phyloP scores from a whole-genome alignment of 441 rosid species.

The Adansonia madagascariensis region DNA sequence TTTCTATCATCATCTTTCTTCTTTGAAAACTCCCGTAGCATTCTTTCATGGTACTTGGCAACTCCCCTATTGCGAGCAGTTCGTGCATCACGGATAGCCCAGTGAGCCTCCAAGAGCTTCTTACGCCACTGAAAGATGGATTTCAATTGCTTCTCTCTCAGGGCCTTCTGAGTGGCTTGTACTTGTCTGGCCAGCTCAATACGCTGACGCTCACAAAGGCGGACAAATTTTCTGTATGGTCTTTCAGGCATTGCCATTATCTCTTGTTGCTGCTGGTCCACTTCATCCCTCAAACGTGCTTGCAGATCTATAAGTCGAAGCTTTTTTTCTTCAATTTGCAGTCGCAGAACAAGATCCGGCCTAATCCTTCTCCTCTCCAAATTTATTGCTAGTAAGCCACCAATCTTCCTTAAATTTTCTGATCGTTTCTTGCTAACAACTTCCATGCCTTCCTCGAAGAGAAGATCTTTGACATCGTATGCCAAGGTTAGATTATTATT shows the following conservation, averaged over 20 bases:
- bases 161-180: constrained; percentile 80
- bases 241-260: constrained; percentile 99
- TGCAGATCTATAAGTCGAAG: constrained; percentile 81
- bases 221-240: constrained; percentile 96
- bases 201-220: constrained; percentile 96
- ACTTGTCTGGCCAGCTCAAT: constrained; percentile 92
- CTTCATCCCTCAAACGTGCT: constrained; percentile 91
- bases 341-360: constrained; percentile 97
- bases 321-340: constrained; percentile 98
- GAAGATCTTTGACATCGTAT: constrained; percentile 92
- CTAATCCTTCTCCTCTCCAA: constrained; percentile 97
- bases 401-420: constrained; percentile 85
- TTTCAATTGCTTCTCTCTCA: constrained; percentile 93
- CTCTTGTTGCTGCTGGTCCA: constrained; percentile 97
- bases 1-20: constrained; percentile 95
- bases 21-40: constrained; percentile 94
- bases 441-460: constrained; percentile 89
- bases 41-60: constrained; percentile 98
- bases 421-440: constrained; percentile 78
- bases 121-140: constrained; percentile 99
- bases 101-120: constrained; percentile 98
- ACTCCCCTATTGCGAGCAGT: constrained; percentile 99
- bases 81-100: constrained; percentile 99
- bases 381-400: constrained; percentile 79
- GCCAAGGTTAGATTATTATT: constrained; percentile 85